Evolutionary conservation across 805 yeast species (phyloP), one percentile per base, ranked within the genome.

Genomic region (Grigorovia yakushimaensis): DNA sequence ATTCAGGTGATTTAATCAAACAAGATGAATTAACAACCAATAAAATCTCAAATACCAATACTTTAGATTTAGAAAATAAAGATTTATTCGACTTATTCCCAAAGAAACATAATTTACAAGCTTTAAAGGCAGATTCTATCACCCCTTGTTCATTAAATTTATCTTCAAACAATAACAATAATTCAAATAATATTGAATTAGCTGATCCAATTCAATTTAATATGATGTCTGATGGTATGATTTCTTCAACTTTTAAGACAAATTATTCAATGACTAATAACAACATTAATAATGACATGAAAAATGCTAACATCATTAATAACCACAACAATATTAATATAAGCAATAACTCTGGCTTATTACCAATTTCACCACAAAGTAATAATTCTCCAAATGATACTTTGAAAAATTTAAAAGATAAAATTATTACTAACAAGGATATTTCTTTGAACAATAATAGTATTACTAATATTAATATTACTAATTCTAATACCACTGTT

Each of bases 111-210:
- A 57, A 51, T 55, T 57, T 54, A 46, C 61, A 51, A 44, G 46
- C 41, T 49, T 22, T 30, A 8, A 46, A 47, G 20, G 42, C 54
- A 13, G 51, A 50, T 8, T 49, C 64, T 1, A 57, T 53, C 17
- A 55, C 59, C 4, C 65, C 66, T 38, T 62, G 66, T 41, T 53
- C 65, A 2, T 42, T 59, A 51, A 55, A 61, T 48, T 46, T 60
- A 5, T 42, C 60, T 47, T 45, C 57, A 4, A 40, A 49, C 15
- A 56, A 54, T 22, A 54, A 53, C 35, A 33, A 33, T 33, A 11
- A 11, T 33, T 7, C 3, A 15, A 33, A 33, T 33, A 33, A 33
- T 33, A 33, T 6, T 23, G 9, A 23, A 6, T 6, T 6, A 6
- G 6, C 9, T 23, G 27, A 23, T 23, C 9, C 61, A 6, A 53